phyloP scores from a whole-genome alignment of 768 basidiomycete species.

The Russula sp. region DNA sequence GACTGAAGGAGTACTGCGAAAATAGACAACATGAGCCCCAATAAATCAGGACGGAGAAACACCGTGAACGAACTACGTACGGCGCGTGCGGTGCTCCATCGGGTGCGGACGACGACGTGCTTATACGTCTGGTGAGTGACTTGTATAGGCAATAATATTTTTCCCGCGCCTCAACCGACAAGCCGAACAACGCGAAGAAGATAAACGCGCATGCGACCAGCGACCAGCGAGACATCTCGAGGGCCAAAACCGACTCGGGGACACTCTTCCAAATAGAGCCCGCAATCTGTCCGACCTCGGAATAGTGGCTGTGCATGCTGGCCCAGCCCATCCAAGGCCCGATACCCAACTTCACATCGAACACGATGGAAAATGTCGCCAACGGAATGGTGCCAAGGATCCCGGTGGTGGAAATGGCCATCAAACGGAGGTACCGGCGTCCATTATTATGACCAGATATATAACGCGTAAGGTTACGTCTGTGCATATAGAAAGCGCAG shows the following conservation, averaged over 20 bases:
- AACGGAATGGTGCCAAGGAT: neutral
- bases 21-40: neutral
- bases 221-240: conserved; percentile 46
- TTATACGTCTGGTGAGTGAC: conserved; percentile 33
- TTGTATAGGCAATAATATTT: conserved; percentile 38
- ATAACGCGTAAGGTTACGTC: conserved; percentile 30
- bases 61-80: conserved; percentile 10
- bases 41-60: neutral
- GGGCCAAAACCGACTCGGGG: neutral
- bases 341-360: neutral
- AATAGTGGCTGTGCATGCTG: conserved; percentile 49
- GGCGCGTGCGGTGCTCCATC: conserved; percentile 1
- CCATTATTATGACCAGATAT: conserved; percentile 10
- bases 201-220: conserved; percentile 39
- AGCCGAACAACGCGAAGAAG: conserved; percentile 54
- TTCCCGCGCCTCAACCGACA: conserved; percentile 46
- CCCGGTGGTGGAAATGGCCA: neutral
- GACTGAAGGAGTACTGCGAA: neutral
- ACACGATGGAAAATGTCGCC: neutral
- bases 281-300: conserved; percentile 41
- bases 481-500: conserved; percentile 32
- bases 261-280: conserved; percentile 40
- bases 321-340: conserved; percentile 45
- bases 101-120: conserved; percentile 20
- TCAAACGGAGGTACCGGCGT: neutral